These are phyloP conservation scores for Fusarium sp. DNA, from an alignment of 2,329 filamentous ascomycete species.

Conservation along the genomic window DNA sequence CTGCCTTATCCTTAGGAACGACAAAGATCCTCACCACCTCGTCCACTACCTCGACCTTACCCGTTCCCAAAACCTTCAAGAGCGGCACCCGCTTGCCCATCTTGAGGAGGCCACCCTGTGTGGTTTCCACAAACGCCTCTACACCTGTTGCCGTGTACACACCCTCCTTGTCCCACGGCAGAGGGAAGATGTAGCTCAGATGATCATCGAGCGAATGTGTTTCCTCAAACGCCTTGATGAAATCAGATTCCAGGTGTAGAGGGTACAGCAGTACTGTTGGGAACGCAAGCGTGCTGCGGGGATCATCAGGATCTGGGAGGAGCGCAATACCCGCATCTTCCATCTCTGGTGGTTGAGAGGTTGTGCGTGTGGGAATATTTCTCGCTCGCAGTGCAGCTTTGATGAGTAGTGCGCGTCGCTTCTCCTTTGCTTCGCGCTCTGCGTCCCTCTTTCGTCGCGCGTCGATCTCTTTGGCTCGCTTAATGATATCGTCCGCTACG, in stretches of 20 bases:
- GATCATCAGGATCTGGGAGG: slow-evolving; percentile 76
- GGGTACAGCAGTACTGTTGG: slow-evolving; percentile 90
- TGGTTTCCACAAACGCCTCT: slow-evolving; percentile 91
- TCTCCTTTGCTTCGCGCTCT: slow-evolving; percentile 64
- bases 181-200: slow-evolving; percentile 84
- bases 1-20: slow-evolving; percentile 76
- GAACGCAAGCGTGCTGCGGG: slow-evolving; percentile 76
- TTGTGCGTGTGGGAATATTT: slow-evolving; percentile 74
- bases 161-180: slow-evolving; percentile 81
- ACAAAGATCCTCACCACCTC: slow-evolving; percentile 85
- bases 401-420: slow-evolving; percentile 69
- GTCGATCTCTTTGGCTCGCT: slow-evolving; percentile 65
- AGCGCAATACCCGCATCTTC: slow-evolving; percentile 82
- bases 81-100: slow-evolving; percentile 86
- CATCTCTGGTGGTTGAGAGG: slow-evolving; percentile 81
- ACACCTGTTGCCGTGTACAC: slow-evolving; percentile 75
- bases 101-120: slow-evolving; percentile 82
- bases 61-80: slow-evolving; percentile 77
- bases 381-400: slow-evolving; percentile 73
- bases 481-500: slow-evolving; percentile 71
- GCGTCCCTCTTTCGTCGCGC: slow-evolving; percentile 66
- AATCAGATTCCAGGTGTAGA: slow-evolving; percentile 82
- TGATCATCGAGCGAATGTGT: slow-evolving; percentile 79
- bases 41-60: slow-evolving; percentile 88
- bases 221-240: slow-evolving; percentile 89